A percentile compares a stretch with the other conserved stretches of the same genome.
phyloP scores from a whole-genome alignment of 1,139 yeast species.

The Hansenula sp. region DNA sequence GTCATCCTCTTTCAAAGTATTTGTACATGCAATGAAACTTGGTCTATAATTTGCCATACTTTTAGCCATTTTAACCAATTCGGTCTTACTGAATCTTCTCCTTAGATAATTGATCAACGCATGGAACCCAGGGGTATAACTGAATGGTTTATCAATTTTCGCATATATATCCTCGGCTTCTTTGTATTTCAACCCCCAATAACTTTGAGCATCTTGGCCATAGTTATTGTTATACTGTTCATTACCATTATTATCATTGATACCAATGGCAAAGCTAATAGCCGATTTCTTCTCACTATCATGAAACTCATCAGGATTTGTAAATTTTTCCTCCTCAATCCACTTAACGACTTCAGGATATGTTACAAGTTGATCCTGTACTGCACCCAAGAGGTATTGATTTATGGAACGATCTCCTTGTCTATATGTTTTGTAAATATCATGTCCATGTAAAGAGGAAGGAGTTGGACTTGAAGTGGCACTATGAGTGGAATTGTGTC shows the following conservation, averaged over 20 bases:
- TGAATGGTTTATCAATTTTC: slow-evolving; percentile 68
- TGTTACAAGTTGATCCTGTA: slow-evolving; percentile 31
- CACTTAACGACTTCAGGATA: slow-evolving; percentile 56
- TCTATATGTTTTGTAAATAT: slow-evolving; percentile 19
- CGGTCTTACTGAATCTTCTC: slow-evolving; percentile 62
- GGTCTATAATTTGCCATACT: slow-evolving; percentile 90
- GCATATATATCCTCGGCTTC: slow-evolving; percentile 83
- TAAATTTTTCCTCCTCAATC: slow-evolving; percentile 38
- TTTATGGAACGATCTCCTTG: slow-evolving; percentile 38
- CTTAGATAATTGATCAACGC: slow-evolving; percentile 71
- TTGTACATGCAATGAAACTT: slow-evolving; percentile 87
- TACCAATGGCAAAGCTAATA: slow-evolving; percentile 53
- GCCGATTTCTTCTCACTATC: slow-evolving; percentile 34
- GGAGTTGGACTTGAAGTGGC: slow-evolving; percentile 14
- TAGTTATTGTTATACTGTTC: neutral
- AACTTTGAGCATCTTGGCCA: slow-evolving; percentile 2
- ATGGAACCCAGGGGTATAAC: slow-evolving; percentile 90
- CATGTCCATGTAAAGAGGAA: slow-evolving; percentile 11
- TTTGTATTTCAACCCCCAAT: slow-evolving; percentile 36
- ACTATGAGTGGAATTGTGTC: slow-evolving; percentile 9
- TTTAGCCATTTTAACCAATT: slow-evolving; percentile 79
- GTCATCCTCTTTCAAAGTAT: slow-evolving; percentile 84
- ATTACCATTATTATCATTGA: slow-evolving; percentile 11
- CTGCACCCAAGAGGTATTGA: slow-evolving; percentile 52
- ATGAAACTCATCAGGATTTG: slow-evolving; percentile 30